Evolutionary conservation across 2,329 filamentous ascomycete species (phyloP).

Genomic region (Monilinia fructigena): DNA sequence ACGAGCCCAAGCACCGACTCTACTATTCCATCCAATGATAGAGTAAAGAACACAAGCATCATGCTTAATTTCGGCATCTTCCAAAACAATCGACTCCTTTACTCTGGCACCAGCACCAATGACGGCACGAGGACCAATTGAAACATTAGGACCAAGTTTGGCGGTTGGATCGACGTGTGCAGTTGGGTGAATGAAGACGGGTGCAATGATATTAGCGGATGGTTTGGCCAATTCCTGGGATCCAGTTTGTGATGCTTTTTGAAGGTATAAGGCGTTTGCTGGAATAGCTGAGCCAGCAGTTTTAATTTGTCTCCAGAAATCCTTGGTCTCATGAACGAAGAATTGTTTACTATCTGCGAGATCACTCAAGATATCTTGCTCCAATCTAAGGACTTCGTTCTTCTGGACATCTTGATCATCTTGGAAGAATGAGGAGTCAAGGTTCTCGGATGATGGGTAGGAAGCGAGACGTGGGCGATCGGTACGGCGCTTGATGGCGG

Average conservation of each 20-base stretch:
- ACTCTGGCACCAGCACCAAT: slow-evolving; percentile 86
- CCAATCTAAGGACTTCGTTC: slow-evolving; percentile 86
- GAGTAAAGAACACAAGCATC: slow-evolving; percentile 94
- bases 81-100: slow-evolving; percentile 94
- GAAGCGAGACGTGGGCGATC: slow-evolving; percentile 87
- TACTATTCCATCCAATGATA: slow-evolving; percentile 96
- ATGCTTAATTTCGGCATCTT: slow-evolving; percentile 94
- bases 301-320: slow-evolving; percentile 99
- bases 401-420: slow-evolving; percentile 71
- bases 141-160: slow-evolving; percentile 96
- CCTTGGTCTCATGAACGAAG: slow-evolving; percentile 97
- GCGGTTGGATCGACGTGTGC: slow-evolving; percentile 90
- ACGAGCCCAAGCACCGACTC: slow-evolving; percentile 94
- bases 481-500: slow-evolving; percentile 90
- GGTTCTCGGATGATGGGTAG: slow-evolving; percentile 95
- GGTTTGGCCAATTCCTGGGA: slow-evolving; percentile 79
- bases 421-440: slow-evolving; percentile 67
- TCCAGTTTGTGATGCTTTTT: slow-evolving; percentile 83
- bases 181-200: slow-evolving; percentile 92
- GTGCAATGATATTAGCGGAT: slow-evolving; percentile 83
- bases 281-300: slow-evolving; percentile 95
- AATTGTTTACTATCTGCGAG: slow-evolving; percentile 97
- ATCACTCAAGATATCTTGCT: slow-evolving; percentile 95
- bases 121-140: slow-evolving; percentile 82
- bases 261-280: slow-evolving; percentile 93